These are phyloP conservation scores for Skeletonema potamos DNA, from an alignment of 108 stramenopile genomes.

Conservation along the genomic window DNA sequence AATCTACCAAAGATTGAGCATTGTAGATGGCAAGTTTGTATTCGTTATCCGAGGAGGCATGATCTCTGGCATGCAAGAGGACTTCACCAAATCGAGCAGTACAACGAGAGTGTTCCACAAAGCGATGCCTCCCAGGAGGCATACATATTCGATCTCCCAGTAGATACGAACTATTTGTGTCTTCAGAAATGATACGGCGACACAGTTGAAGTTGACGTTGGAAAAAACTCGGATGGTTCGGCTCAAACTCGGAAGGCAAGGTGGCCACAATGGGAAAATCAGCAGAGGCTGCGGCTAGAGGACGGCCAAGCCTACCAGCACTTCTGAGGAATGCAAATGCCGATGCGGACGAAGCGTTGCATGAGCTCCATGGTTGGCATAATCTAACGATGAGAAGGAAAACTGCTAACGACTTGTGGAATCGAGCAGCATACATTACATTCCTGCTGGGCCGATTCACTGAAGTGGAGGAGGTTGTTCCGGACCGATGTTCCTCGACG, in stretches of 20 bases:
- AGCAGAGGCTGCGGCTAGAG: too few species aligned
- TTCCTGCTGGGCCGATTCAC: too few species aligned
- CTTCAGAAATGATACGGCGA: background rate
- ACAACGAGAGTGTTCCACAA: conserved; percentile 16
- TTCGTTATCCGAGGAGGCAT: background rate
- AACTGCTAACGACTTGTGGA: too few species aligned
- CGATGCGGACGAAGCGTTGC: too few species aligned
- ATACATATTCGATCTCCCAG: background rate
- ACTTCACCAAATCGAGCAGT: conserved; percentile 22
- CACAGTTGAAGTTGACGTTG: background rate
- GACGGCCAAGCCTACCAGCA: too few species aligned
- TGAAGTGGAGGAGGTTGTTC: too few species aligned
- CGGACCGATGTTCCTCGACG: too few species aligned
- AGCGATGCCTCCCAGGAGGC: background rate
- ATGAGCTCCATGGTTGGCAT: too few species aligned
- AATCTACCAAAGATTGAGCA: conserved; percentile 3
- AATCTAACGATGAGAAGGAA: too few species aligned
- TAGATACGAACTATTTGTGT: background rate
- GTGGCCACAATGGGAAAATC: too few species aligned
- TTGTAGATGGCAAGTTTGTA: background rate
- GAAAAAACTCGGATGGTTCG: background rate
- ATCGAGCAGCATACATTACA: too few species aligned
- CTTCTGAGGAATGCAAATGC: too few species aligned
- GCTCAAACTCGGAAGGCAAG: background rate
- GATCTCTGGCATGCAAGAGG: conserved; percentile 14